Evolutionary conservation across 2,329 filamentous ascomycete species (phyloP), one percentile per base, ranked within the genome.

Genomic region (Penicillium palitans): DNA sequence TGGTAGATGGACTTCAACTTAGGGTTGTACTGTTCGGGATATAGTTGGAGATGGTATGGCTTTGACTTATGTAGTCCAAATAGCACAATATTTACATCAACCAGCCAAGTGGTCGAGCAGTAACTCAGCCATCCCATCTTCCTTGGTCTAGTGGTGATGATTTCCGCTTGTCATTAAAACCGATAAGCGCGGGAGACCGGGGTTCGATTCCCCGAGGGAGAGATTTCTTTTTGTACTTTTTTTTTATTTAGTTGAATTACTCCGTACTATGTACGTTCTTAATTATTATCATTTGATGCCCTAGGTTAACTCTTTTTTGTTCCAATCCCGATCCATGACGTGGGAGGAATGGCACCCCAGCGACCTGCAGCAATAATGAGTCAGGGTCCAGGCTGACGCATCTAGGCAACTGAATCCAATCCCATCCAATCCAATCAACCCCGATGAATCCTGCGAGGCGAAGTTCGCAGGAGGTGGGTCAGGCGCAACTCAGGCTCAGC

Each of bases 171-270:
- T 69, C 65, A 66, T 62, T 51, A 61, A 66, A 3, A 61, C 58
- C 55, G 63, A 64, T 62, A 68, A 66, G 65, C 68, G 68, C 69
- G 69, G 69, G 69, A 70, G 69, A 71, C 69, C 69, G 68, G 69
- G 69, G 69, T 71, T 71, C 69, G 67, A 72, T 70, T 71, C 66
- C 68, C 68, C 68, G 66, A 70, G 66, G 65, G 66, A 70, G 65
- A 69, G 66, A 46, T 61, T 53, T 48, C 53, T 63, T 66, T 66
- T 63, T 39, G 10, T 9, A 27, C 27, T 10, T 29, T 4, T 29
- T 9, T 48, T 29, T 37, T 29, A 25, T 25, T 25, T 21, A 21
- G 19, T 21, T 21, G 2, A 21, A 6, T 25, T 25, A 25, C 24
- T 24, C 24, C 24, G 24, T 24, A 24, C 24, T 24, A 24, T n/a